Base-by-base conservation (phyloP, 2,329 filamentous ascomycete genomes). In the Epicoccum sorghinum region DNA sequence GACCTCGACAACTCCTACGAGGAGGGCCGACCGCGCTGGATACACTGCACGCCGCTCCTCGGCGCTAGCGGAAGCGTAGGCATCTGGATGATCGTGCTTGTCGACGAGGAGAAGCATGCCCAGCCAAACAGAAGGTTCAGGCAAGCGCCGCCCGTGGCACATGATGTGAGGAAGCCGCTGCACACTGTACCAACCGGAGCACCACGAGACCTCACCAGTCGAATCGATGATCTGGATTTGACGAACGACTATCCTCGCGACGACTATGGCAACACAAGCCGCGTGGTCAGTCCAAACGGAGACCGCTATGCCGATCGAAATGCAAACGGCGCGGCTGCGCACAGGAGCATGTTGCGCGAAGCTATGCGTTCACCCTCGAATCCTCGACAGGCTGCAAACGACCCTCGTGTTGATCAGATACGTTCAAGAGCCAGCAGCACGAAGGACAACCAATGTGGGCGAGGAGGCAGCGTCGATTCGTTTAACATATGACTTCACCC, bases 81-180 rank as follows among this genome's bases (percentile, higher is more conserved):
- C 13, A 88, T 91, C 0, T 92, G 89, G 89, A 89, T 92, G 86
- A 80, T 91, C 5, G 82, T 91, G 0, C 79, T 92, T 12, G 84
- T 90, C 3, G 87, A 91, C 58, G 86, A 73, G 47, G 70, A 73
- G n/a, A 71, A 71, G 18, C 47, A 60, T 12, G 12, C 46, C 1
- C 48, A 52, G 6, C 59, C 64, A 10, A 55, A 49, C 22, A 64
- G 70, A 23, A 49, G 67, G 7, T 73, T 73, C 53, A 62, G 70
- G 13, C 61, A 62, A 23, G 70, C 71, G 18, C 71, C 71, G 2
- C 71, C 71, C 3, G 62, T 74, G 6, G 39, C 69, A 1, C 62
- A 46, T 13, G 65, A 72, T 22, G 55, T 72, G 36, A 57, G 68
- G n/a, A 57, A 30, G 33, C 56, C 43, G 24, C 40, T 40, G 4